Evolutionary conservation across 495 filamentous ascomycete species (phyloP).

Genomic region (Aspergillus diversus): DNA sequence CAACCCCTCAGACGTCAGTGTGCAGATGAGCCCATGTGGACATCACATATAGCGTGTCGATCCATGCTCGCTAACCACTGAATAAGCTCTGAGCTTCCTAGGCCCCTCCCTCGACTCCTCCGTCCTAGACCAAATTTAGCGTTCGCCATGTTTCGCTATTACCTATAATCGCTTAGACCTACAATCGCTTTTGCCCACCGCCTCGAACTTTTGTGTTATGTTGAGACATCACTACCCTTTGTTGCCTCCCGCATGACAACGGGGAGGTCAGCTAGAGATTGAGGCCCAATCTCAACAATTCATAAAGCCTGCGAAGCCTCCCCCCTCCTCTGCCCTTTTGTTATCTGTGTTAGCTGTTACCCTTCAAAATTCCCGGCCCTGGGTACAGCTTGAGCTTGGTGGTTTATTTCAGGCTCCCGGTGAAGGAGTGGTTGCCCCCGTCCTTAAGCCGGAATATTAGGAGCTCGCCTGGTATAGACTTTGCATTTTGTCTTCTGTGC

Average conservation of each 20-base stretch:
- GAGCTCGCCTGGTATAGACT: too few species aligned
- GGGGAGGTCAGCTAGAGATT: neutral
- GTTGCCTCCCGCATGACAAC: conserved; percentile 6
- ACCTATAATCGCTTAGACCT: neutral
- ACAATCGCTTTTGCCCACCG: neutral
- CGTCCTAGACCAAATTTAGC: conserved; percentile 3
- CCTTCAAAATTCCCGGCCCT: too few species aligned
- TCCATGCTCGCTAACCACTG: conserved; percentile 8
- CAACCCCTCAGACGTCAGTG: conserved; percentile 17
- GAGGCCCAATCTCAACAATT: neutral
- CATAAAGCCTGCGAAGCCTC: neutral
- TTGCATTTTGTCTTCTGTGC: too few species aligned
- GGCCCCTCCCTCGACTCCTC: neutral
- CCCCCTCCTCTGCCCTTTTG: neutral
- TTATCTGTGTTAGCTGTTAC: too few species aligned
- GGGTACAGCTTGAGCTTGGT: too few species aligned
- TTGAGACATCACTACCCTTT: conserved; percentile 1
- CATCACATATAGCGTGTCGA: conserved; percentile 15
- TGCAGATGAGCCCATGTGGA: conserved; percentile 19
- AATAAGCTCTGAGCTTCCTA: conserved; percentile 7
- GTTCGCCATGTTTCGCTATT: conserved; percentile 3
- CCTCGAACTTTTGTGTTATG: neutral
- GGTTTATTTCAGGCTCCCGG: too few species aligned
- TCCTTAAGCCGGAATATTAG: too few species aligned
- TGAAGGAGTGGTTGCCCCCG: too few species aligned